phyloP scores from a whole-genome alignment of 2,329 filamentous ascomycete species.

The Simplicillium sp. region DNA sequence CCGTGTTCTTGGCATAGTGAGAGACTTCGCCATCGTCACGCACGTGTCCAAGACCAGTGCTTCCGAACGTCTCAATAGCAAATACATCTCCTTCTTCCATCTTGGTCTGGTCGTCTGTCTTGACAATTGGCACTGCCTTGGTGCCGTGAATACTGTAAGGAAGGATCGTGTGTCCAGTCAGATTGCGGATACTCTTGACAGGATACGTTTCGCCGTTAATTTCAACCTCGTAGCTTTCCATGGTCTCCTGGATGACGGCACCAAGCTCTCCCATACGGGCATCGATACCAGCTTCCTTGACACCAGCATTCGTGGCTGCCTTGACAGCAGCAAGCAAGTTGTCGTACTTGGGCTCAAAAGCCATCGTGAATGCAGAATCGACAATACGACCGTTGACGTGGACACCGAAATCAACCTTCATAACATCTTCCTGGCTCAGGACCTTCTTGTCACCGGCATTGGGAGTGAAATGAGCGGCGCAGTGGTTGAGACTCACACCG shows the following conservation, averaged over 20 bases:
- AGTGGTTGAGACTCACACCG: conserved; percentile 75
- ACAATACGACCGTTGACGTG: conserved; percentile 75
- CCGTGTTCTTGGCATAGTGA: conserved; percentile 70
- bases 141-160: conserved; percentile 85
- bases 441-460: conserved; percentile 78
- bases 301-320: conserved; percentile 74
- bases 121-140: conserved; percentile 91
- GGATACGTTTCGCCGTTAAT: conserved; percentile 70
- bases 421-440: conserved; percentile 62
- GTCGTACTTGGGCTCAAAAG: conserved; percentile 67
- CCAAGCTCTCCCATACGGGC: conserved; percentile 82
- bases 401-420: conserved; percentile 78
- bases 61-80: conserved; percentile 93
- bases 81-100: conserved; percentile 98
- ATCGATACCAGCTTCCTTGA: conserved; percentile 80
- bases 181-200: conserved; percentile 76
- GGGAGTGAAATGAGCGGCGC: conserved; percentile 78
- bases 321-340: conserved; percentile 64
- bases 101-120: conserved; percentile 78
- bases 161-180: conserved; percentile 84
- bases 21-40: conserved; percentile 83
- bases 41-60: conserved; percentile 82
- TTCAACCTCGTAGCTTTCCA: conserved; percentile 89
- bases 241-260: conserved; percentile 75
- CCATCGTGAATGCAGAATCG: conserved; percentile 71